Base-by-base conservation (phyloP, 257 asterid genomes). In the Fraxinus excelsior region DNA sequence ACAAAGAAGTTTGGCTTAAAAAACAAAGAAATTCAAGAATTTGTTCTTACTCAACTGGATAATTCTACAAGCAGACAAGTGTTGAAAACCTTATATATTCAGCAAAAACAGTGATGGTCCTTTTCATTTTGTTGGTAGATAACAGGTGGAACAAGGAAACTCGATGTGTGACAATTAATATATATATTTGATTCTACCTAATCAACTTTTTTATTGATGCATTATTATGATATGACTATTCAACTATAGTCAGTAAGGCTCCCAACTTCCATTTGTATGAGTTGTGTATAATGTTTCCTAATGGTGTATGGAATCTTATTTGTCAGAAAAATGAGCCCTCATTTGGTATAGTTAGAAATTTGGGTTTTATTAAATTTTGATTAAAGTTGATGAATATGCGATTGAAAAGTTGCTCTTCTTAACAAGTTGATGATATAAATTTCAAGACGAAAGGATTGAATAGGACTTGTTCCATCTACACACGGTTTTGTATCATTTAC, bases 1-100 rank as follows among this genome's bases (percentile, higher is more conserved):
- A 74, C 79, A 77, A 79, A 70, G 79, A 82, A 77, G 70, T 71
- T 58, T 74, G 53, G 68, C 81, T 73, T 82, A 67, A 25, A 44
- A 23, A 73, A 40, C 76, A 73, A 70, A 76, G 70, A 32, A 79
- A 73, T 40, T 67, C 74, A 79, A 70, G 64, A 70, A 78, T 31
- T 73, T 78, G 76, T 81, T 73, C 77, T 64, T 38, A 78, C 71
- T 74, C 64, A 79, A 82, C 79, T 14, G 37, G 6, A 11, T 7
- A 38, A 70, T 70, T 70, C 74, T 37, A 38, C 51, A 70, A 31
- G 3, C 42, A 56, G 67, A 79, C 71, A 34, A 73, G 37, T 65
- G 40, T 70, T 42, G 65, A 82, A 12, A 83, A 73, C 76, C 79
- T 76, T 78, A 49, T 67, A 78, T 37, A 67, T 18, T 49, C 25